Base-by-base conservation (phyloP, 2,329 filamentous ascomycete genomes). In the Erysiphe pisi region DNA sequence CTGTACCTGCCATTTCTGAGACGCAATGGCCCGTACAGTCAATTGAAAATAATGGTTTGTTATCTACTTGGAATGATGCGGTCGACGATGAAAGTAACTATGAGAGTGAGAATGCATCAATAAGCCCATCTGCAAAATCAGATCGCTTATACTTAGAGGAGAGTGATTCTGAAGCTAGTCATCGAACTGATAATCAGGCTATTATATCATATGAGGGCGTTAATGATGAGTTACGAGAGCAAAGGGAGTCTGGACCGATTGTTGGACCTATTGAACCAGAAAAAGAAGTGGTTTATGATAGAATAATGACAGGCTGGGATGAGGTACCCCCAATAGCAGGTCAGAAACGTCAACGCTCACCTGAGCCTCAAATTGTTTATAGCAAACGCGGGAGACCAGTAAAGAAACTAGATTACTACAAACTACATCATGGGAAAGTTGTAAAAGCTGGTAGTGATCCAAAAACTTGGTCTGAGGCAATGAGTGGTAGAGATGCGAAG, bases 1-100 rank as follows among this genome's bases (percentile, higher is more conserved):
- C 58, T 63, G 58, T n/a, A 63, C 58, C 58, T n/a, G 22, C 58
- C 9, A 63, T 63, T 4, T 63, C 58, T n/a, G 58, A 63, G n/a
- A n/a, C 11, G 58, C 58, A 63, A 63, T 63, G 58, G 58, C 58
- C 58, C n/a, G 58, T n/a, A 25, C 58, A 63, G 22, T 63, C 58
- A 63, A 63, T 63, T n/a, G 58, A 63, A 25, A 63, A 63, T 63
- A 25, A 63, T 63, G 9, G 58, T n/a, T 63, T 63, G 58, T n/a
- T 63, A 63, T 63, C 58, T 20, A n/a, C 2, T n/a, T 63, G 58
- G 58, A 63, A 63, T n/a, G 58, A 63, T 2, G 9, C 28, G 28
- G 22, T n/a, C 22, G 58, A 63, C 28, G 58, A 63, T 63, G 22
- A 25, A 63, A 63, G 58, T 63, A 25, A 63, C 9, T 63, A 63